A percentile compares a stretch with the other conserved stretches of the same genome.
Conservation (phyloP, 306 rosid genomes). For the Pyrus pyrifolia region DNA sequence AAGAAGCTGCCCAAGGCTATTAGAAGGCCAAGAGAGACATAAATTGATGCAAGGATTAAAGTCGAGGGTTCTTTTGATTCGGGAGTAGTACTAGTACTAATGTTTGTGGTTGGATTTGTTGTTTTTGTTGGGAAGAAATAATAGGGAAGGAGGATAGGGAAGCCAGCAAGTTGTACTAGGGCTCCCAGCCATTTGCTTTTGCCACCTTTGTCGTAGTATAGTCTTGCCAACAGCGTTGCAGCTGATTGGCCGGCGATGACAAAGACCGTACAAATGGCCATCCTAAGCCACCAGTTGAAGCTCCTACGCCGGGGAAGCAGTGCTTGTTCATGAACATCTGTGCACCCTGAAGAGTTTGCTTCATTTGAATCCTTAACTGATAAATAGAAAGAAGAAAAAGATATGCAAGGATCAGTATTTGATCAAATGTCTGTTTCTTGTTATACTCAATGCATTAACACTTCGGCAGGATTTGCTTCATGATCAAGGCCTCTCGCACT, state of each 20-base stretch:
- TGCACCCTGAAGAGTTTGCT: background rate
- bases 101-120: background rate
- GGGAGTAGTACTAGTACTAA: background rate
- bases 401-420: background rate
- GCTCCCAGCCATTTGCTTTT: slow-evolving; percentile 32
- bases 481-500: background rate
- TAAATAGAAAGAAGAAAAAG: background rate
- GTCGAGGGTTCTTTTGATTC: slow-evolving; percentile 1
- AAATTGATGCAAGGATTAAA: slow-evolving; percentile 12
- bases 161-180: slow-evolving; percentile 21
- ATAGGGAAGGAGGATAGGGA: slow-evolving; percentile 29
- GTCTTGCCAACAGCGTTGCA: slow-evolving; percentile 23
- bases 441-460: background rate
- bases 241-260: slow-evolving; percentile 22
- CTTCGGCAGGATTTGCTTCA: background rate
- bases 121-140: slow-evolving; percentile 2
- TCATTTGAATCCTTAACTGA: background rate
- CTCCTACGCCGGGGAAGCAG: background rate
- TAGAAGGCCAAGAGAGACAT: slow-evolving; percentile 26
- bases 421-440: too few species aligned
- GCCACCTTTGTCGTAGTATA: slow-evolving; percentile 31
- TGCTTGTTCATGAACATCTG: background rate
- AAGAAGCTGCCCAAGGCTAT: slow-evolving; percentile 10
- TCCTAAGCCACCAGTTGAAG: slow-evolving; percentile 17
- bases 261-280: slow-evolving; percentile 1